Percentiles rank a stretch among this genome's conserved stretches.
phyloP scores from a whole-genome alignment of 345 rosid species.

The Hibiscus syriacus region DNA sequence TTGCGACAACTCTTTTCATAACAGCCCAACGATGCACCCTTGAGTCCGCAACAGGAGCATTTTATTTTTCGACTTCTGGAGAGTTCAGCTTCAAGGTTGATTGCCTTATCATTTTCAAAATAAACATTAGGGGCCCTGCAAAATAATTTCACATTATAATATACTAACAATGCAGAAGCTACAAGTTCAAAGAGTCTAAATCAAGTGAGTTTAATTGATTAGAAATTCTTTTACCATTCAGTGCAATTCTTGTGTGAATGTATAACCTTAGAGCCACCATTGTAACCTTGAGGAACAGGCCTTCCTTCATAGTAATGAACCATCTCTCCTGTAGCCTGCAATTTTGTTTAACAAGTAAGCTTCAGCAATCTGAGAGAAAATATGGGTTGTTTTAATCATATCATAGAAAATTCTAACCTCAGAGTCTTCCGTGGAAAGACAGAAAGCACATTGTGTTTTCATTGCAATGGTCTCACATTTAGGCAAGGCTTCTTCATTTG shows the following conservation, averaged over 20 bases:
- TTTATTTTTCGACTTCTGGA: constrained; percentile 68
- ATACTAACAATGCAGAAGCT: neutral
- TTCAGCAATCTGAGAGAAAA: neutral
- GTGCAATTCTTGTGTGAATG: constrained; percentile 78
- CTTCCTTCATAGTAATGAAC: constrained; percentile 57
- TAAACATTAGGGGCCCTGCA: constrained; percentile 92
- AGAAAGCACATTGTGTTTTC: constrained; percentile 58
- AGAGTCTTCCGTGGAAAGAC: constrained; percentile 57
- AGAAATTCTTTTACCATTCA: constrained; percentile 62
- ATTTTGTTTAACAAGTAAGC: constrained; percentile 16
- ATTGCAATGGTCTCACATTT: constrained; percentile 24
- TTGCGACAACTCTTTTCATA: constrained; percentile 64
- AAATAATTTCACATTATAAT: neutral
- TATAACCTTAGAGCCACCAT: constrained; percentile 47
- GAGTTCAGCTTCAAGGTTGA: constrained; percentile 82
- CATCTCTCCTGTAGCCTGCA: constrained; percentile 85
- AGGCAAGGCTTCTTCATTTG: constrained; percentile 19
- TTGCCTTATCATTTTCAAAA: constrained; percentile 52
- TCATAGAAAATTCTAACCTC: constrained; percentile 40
- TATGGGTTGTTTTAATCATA: neutral
- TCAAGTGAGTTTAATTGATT: neutral
- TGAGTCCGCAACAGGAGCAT: constrained; percentile 74
- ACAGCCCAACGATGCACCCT: constrained; percentile 97
- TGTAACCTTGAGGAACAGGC: constrained; percentile 50
- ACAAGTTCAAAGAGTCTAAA: neutral